Base-by-base conservation (phyloP, 805 yeast species). In the Saccharomyces kudriavzevii region DNA sequence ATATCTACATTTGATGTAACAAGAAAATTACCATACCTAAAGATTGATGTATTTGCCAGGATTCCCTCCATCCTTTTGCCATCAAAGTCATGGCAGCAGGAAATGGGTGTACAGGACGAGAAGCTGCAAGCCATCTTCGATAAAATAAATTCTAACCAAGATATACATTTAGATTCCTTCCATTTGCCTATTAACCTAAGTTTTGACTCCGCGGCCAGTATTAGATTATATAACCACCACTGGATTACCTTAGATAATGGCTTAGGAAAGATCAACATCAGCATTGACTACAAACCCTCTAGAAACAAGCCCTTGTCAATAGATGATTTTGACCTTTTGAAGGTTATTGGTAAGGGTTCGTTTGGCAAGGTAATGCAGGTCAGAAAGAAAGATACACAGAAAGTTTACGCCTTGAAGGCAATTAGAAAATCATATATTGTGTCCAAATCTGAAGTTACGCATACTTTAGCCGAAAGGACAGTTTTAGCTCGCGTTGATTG, bases 311-410 rank as follows among this genome's bases (percentile, higher is more conserved):
- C 86, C 49, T 75, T 94, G 49, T 77, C 89, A 0, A 89, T 94
- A 60, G 96, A 90, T 54, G 97, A 92, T 66, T 92, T 94, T 72
- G 96, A 90, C 63, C 74, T 94, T 51, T 77, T 94, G 60, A 94
- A 94, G 71, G 99, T 94, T 24, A 89, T 94, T 52, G 99, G 99
- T 40, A 94, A 94, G 69, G 99, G 99, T 6, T 90, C 97, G 9
- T 94, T 94, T 69, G 99, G 99, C 51, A 94, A 94, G 72, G 99
- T 94, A 52, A 94, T 94, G 98, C 99, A 94, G 71, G 99, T 94
- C 45, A 84, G 90, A 58, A 94, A 94, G 72, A 89, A 88, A 62
- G 99, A 94, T 70, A 94, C 99, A 2, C 86, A 86, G 59, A 95
- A 92, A 68, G 84, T 94, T 25, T 94, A 94, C 70, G 99, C 99